phyloP scores from a whole-genome alignment of 1,139 yeast species.

The Pichia sp. region DNA sequence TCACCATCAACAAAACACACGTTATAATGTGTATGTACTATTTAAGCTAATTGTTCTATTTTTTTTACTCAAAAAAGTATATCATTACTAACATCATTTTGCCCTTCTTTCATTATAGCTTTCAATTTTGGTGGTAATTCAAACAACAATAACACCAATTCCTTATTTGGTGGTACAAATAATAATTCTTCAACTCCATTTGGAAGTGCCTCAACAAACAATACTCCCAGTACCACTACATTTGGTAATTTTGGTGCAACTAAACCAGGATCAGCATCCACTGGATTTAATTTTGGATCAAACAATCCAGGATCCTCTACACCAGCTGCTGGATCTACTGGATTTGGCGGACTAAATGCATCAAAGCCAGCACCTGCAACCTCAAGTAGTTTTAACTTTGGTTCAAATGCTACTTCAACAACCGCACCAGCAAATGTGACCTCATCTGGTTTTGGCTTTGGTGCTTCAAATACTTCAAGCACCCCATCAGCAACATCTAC shows the following conservation, averaged over 20 bases:
- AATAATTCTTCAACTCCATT: too few species aligned
- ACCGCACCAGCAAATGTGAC: conserved; percentile 20
- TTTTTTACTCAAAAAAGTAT: background rate
- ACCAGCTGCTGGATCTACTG: conserved; percentile 11
- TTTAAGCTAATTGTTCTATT: background rate
- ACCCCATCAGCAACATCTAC: background rate
- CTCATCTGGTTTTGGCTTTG: conserved; percentile 4
- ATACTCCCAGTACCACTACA: background rate
- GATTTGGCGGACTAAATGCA: conserved; percentile 13
- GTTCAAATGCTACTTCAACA: conserved; percentile 9
- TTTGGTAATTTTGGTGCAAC: conserved; percentile 1
- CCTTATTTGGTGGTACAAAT: conserved; percentile 4
- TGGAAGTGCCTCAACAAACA: too few species aligned
- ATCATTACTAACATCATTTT: background rate
- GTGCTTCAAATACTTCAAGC: background rate
- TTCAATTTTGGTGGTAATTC: conserved; percentile 5
- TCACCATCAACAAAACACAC: background rate
- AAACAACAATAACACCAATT: background rate
- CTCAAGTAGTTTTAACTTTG: conserved; percentile 5
- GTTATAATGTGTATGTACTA: background rate
- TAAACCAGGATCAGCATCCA: background rate
- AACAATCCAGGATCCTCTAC: conserved; percentile 9
- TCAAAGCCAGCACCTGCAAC: conserved; percentile 3
- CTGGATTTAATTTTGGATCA: conserved; percentile 18
- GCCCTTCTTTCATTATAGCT: background rate